Evolutionary conservation across 1,139 yeast genomes (phyloP), one percentile per base, ranked within the genome.

Genomic region (Yamadazyma epiphylla): DNA sequence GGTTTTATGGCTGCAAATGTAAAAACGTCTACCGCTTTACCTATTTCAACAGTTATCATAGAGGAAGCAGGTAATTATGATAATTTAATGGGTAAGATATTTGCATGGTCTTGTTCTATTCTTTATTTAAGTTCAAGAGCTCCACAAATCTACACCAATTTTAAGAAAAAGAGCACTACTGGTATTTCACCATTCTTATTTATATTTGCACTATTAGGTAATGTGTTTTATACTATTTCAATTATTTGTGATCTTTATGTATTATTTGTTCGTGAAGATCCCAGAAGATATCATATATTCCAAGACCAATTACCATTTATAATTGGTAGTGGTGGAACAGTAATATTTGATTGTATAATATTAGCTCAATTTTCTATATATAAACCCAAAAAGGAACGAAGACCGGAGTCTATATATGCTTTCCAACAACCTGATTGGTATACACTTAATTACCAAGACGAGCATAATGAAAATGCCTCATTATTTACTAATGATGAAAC

Each of bases 91-190:
- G 94, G 94, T 0, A 51, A 60, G 7, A 30, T 70, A 0, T 62
- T 80, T 36, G 89, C 95, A 0, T 88, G 95, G 94, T 46, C 70
- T 1, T 86, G 95, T 39, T 82, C 94, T 0, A 43, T 56, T 4
- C 72, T 84, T 34, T 89, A 88, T 50, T 64, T 87, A 23, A 61
- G 77, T 5, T 83, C 95, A 4, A 63, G 96, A 40, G 50, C 84
- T 15, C 96, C 96, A 1, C 97, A 89, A 48, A 65, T 89, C 25
- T 49, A 66, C 45, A 53, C 62, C 27, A 65, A 65, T 40, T 54
- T 44, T 36, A 36, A 30, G 3, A 40, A 43, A 24, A 51, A 55
- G 27, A 55, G 67, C 11, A 64, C 70, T 4, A 39, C 51, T 22
- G 72, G 72, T 0, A 51, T 64, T 4, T 60, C 70, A 3, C 53